Base-by-base conservation (phyloP, 192 early-diverging fungal species). In the Powellomyces hirtus region DNA sequence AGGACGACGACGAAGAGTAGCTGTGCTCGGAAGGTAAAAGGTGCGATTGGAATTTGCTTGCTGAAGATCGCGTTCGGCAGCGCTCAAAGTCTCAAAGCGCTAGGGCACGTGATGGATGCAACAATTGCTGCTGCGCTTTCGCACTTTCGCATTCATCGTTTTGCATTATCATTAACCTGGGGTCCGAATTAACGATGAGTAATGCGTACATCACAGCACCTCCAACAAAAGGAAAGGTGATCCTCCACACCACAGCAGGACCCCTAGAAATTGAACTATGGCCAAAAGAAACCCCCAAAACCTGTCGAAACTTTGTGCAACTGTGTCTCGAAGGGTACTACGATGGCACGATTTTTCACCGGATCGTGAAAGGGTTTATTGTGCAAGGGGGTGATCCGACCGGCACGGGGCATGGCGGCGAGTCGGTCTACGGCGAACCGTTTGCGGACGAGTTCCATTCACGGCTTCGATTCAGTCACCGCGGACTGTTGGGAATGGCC, bases 361-460 rank as follows among this genome's bases (percentile, higher is more conserved):
- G 96, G 4, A 75, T 94, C 10, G 87, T 96, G 26, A 86, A 91
- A n/a, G 84, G 84, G 35, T 98, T 96, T 76, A 93, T 96, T 69
- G 87, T 95, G 4, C 96, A 98, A 72, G 91, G 92, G 30, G 96
- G 96, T 11, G 96, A 98, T 75, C 96, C 96, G 0, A 93, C 92
- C 16, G 76, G 80, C 18, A 83, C 81, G 38, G 81, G 81, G n/a
- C 22, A 60, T 62, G 95, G 96, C 44, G 96, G 96, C 0, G 93
- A 93, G 64, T 95, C 94, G 18, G 83, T 91, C 18, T 94, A 90
- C 64, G 92, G 89, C 20, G 72, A 83, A 53, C 90, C 90, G 67
- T 95, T 98, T 84, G 81, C 76, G 3, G 93, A 96, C 63, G 96
- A 98, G 72, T 93, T 94, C 70, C 96, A 98, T 74, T 90, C 91